Evolutionary conservation across 495 filamentous ascomycete genomes (phyloP).

Genomic region (Acidomyces sp.): DNA sequence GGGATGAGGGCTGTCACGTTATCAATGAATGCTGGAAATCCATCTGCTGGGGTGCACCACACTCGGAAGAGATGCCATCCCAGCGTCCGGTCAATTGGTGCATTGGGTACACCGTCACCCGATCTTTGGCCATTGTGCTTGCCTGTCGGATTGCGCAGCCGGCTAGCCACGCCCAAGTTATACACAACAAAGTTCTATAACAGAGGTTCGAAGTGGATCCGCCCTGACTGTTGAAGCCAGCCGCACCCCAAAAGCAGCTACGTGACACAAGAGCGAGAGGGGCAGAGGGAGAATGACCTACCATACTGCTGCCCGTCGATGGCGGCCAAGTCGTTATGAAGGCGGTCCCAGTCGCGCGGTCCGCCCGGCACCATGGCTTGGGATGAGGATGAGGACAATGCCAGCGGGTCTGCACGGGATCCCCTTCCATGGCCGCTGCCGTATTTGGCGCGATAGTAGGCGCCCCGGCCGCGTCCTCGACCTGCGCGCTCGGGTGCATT

Average conservation of each 20-base stretch:
- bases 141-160: neutral
- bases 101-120: too few relatives aligned
- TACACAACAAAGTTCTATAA: too few relatives aligned
- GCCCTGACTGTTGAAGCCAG: neutral
- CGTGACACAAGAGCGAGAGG: neutral
- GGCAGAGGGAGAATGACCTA: constrained; percentile 3
- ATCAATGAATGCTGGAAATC: neutral
- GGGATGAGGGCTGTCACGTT: neutral
- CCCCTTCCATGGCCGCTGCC: constrained; percentile 8
- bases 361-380: neutral
- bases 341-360: constrained; percentile 3
- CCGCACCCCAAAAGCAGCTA: neutral
- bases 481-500: constrained; percentile 3
- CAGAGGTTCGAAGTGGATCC: too few relatives aligned
- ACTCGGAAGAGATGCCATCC: too few relatives aligned
- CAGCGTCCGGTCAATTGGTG: too few relatives aligned
- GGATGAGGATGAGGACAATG: neutral
- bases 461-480: constrained; percentile 13
- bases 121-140: neutral
- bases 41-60: too few relatives aligned
- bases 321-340: constrained; percentile 5
- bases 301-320: constrained; percentile 15
- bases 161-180: too few relatives aligned
- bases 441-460: constrained; percentile 15
- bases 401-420: too few relatives aligned